Conservation (phyloP, 129 eudicot species). For the Glebionis coronaria region DNA sequence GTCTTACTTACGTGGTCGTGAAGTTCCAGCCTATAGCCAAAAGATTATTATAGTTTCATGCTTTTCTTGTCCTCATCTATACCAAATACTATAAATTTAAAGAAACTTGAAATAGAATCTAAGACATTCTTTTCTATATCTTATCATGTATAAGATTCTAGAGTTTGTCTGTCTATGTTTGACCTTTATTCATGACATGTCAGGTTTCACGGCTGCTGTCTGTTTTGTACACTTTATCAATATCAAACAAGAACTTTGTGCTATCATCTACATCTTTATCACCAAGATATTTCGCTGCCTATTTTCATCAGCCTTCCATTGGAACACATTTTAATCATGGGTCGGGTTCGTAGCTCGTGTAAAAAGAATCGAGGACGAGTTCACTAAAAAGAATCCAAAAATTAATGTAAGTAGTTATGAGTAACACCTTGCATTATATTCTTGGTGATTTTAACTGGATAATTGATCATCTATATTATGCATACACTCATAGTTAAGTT, state of each 20-base stretch:
- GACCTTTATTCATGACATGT: not conserved
- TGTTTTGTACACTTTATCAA: not conserved
- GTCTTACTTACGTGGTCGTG: not conserved
- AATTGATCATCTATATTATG: no score
- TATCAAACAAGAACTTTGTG: not conserved
- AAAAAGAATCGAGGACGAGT: not conserved
- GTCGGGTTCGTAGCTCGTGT: not conserved
- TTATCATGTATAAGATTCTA: not conserved
- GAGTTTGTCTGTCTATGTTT: not conserved
- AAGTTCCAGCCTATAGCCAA: not conserved
- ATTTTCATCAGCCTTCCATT: not conserved
- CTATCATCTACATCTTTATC: not conserved
- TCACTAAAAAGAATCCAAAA: not conserved
- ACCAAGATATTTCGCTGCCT: not conserved
- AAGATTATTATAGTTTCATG: not conserved
- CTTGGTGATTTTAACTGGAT: not conserved
- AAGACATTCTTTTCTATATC: no score
- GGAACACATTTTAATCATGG: not conserved
- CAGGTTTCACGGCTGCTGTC: not conserved
- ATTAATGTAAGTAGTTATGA: not conserved
- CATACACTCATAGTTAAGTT: no score
- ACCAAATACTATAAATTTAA: not conserved
- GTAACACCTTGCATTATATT: not conserved
- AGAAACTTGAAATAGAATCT: not conserved
- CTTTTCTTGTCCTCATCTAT: not conserved